Base-by-base conservation (phyloP, 2,329 filamentous ascomycete genomes). In the Purpureocillium lavendulum region DNA sequence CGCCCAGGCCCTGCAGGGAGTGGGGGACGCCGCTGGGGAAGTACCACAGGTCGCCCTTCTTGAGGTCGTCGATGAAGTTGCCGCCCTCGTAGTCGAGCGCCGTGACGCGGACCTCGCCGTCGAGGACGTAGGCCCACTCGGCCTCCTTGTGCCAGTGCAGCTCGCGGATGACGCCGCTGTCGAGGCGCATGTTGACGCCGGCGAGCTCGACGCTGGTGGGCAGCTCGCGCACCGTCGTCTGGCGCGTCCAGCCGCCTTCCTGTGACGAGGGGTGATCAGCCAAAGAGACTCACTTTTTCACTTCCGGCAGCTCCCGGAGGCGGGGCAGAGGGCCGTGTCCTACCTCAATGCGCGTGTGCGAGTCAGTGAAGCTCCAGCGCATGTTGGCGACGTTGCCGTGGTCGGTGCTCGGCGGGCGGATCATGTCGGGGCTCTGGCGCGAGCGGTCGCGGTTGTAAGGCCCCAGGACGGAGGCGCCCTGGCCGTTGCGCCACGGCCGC, bases 111-210 rank as follows among this genome's bases (percentile, higher is more conserved):
- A 84, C 81, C 42, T 73, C 70, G 37, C 84, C 84, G 41, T 82
- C 75, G 1, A 87, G 71, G 3, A 87, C 78, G 45, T 83, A 87
- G 0, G 80, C 81, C 83, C 84, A 87, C 54, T 88, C 84, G 30
- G 81, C 82, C 56, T 86, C 80, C 50, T 84, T 85, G 66, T 88
- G 84, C 84, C 84, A 88, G 55, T 88, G 84, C 8, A 88, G 68
- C 57, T 88, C 84, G 21, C 84, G 80, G 49, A 85, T 85, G 26
- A 81, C 83, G 29, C 82, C 82, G 46, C 76, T 64, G 30, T 81
- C 82, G 3, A 88, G 74, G 10, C 83, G 75, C 84, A 88, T 88
- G 57, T 88, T 86, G 40, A 87, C 84, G 31, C 80, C 78, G 2
- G 84, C 84, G 33, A 88, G 71, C 54, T 87, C 80, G n/a, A 76